Evolutionary conservation across 768 basidiomycete genomes (phyloP).

Genomic region (Auricularia sp.): DNA sequence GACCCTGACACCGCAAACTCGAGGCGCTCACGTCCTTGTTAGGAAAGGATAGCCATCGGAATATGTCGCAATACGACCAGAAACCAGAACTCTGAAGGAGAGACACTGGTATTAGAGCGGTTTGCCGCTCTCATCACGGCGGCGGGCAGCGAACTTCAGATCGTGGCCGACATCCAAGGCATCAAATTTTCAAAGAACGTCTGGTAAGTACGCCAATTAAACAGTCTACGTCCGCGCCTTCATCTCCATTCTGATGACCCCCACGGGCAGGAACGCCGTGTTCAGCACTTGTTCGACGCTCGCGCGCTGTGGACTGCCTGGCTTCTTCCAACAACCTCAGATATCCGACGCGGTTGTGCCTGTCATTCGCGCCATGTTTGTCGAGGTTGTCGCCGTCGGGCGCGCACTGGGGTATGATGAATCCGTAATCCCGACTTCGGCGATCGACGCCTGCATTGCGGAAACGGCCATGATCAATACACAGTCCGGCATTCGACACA

Average conservation of each 20-base stretch:
- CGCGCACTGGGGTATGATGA: constrained; percentile 37
- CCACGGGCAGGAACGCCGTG: constrained; percentile 30
- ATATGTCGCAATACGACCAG: constrained; percentile 34
- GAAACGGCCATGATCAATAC: constrained; percentile 30
- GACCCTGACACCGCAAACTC: constrained; percentile 11
- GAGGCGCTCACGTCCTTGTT: constrained; percentile 35
- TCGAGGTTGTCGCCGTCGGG: constrained; percentile 36
- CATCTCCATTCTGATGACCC: background rate
- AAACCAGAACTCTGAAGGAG: constrained; percentile 35
- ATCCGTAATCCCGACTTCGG: constrained; percentile 37
- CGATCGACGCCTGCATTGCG: constrained; percentile 30
- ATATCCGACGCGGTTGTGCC: constrained; percentile 38
- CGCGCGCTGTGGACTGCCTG: constrained; percentile 36
- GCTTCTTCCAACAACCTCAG: constrained; percentile 39
- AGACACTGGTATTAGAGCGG: constrained; percentile 32
- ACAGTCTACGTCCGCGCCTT: no score
- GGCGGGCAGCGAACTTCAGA: constrained; percentile 37
- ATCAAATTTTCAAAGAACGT: constrained; percentile 54
- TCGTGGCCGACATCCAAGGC: constrained; percentile 52
- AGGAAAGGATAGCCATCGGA: constrained; percentile 47
- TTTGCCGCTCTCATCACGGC: constrained; percentile 34
- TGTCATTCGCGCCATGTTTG: constrained; percentile 32
- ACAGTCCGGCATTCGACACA: constrained; percentile 33
- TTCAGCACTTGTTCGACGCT: constrained; percentile 46
- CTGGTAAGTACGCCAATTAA: constrained; percentile 23